Base-by-base conservation (phyloP, 306 rosid genomes). In the Nissolia schottii region DNA sequence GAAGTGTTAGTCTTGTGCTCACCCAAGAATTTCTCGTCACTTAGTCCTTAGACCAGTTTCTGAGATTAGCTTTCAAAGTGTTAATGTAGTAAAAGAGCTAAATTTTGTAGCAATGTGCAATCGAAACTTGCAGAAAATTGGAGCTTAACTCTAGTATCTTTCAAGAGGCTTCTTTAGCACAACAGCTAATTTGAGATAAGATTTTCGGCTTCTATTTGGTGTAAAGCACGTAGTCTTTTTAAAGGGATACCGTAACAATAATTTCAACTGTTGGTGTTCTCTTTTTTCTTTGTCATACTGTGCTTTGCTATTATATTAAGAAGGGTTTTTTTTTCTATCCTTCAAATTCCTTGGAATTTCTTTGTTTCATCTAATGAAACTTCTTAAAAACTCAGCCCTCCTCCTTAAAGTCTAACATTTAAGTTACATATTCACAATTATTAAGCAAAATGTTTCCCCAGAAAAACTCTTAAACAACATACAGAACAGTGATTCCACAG, bases 381-480 rank as follows among this genome's bases (percentile, higher is more conserved):
- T 24, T 55, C 63, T 14, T 43, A 43, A n/a, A 13, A 2, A 49
- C 22, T 50, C 14, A 50, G 24, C 11, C 67, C 61, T 23, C 7
- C 34, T 28, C 32, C 56, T 48, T 13, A 56, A n/a, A 57, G 28
- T 43, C 59, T 59, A 73, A 29, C 53, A 13, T 48, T 28, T 28
- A 27, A 27, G 23, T 54, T 20, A 35, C 6, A 65, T 1, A 58
- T 23, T 13, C 24, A 46, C 75, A 64, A 68, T 59, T 75, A 58
- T 41, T 45, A 64, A 54, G 18, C 24, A 59, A 53, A 53, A 71
- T 35, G 58, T 27, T 4, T 57, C 62, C 43, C 60, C 19, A 50
- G 60, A 55, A 46, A 74, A 67, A 40, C 46, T 41, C 77, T 46
- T 16, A 63, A 23, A 63, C 16, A 67, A 64, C 53, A 28, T 16